Percentiles rank a stretch among this genome's conserved stretches.
Evolutionary conservation across 2,329 filamentous ascomycete genomes (phyloP).

Genomic region (Hypoxylon sp.): DNA sequence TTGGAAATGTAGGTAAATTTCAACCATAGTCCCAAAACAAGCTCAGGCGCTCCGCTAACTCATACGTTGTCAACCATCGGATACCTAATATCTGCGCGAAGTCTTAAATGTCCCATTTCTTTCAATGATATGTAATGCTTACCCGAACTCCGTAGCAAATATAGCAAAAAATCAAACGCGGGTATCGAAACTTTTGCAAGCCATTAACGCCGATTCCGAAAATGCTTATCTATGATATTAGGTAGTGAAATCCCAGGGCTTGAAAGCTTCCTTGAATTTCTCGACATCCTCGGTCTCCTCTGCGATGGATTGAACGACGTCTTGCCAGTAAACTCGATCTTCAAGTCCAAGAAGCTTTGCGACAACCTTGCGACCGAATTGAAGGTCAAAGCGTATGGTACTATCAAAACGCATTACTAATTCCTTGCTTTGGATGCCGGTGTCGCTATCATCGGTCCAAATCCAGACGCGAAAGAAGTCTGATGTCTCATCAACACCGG

Average conservation of each 20-base stretch:
- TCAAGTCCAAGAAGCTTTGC: constrained; percentile 90
- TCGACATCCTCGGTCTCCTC: constrained; percentile 86
- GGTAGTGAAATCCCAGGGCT: constrained; percentile 85
- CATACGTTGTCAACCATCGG: background rate
- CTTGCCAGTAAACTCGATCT: constrained; percentile 84
- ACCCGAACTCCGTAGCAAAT: constrained; percentile 26
- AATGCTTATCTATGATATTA: constrained; percentile 49
- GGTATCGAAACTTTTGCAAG: constrained; percentile 52
- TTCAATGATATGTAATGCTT: constrained; percentile 13
- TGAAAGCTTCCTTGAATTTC: constrained; percentile 85
- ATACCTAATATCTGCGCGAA: background rate
- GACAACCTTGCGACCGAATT: constrained; percentile 89
- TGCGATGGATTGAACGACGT: constrained; percentile 81
- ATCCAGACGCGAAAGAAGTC: constrained; percentile 90
- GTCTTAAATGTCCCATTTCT: background rate
- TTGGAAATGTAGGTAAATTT: background rate
- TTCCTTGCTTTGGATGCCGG: constrained; percentile 73
- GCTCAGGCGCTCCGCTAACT: background rate
- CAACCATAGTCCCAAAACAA: constrained; percentile 2
- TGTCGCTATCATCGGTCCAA: constrained; percentile 73
- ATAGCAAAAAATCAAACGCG: constrained; percentile 43
- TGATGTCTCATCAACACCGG: constrained; percentile 65
- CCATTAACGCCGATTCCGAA: constrained; percentile 37
- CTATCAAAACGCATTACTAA: constrained; percentile 81
- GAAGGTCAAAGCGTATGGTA: constrained; percentile 85